A percentile compares a stretch with the other conserved stretches of the same genome.
These are phyloP conservation scores for Gelatoporia subvermispora DNA, from an alignment of 768 basidiomycete genomes.

Conservation along the genomic window DNA sequence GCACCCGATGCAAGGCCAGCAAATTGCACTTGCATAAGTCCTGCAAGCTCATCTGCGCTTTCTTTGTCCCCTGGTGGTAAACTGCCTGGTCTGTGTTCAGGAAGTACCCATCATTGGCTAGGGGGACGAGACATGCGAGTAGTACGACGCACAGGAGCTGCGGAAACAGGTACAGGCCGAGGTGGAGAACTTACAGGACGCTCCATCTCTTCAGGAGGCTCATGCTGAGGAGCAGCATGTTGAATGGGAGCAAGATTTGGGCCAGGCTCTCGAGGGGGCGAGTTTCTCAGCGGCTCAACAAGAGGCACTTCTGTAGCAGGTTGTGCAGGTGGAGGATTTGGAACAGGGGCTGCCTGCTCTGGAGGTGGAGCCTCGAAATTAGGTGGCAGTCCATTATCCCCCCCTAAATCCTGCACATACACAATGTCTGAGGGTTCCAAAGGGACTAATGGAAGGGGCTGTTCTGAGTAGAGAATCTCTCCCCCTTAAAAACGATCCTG, in stretches of 20 bases:
- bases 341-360: background rate
- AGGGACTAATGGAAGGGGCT: background rate
- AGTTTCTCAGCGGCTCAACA: background rate
- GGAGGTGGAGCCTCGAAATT: background rate
- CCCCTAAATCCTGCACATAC: conserved; percentile 3
- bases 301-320: too few relatives aligned
- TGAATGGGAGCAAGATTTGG: background rate
- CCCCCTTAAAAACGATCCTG: conserved; percentile 31
- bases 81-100: too few relatives aligned
- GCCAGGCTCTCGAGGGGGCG: background rate
- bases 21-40: background rate
- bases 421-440: background rate
- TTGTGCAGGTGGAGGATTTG: background rate
- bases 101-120: background rate
- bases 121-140: too few relatives aligned
- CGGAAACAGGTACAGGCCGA: background rate
- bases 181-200: background rate
- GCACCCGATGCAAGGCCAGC: background rate
- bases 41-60: background rate
- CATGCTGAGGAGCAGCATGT: background rate
- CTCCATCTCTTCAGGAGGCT: background rate
- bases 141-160: conserved; percentile 1
- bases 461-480: too few relatives aligned
- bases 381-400: background rate
- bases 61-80: too few relatives aligned